Base-by-base conservation (phyloP, 2,329 filamentous ascomycete genomes). In the Penicillium sp. region DNA sequence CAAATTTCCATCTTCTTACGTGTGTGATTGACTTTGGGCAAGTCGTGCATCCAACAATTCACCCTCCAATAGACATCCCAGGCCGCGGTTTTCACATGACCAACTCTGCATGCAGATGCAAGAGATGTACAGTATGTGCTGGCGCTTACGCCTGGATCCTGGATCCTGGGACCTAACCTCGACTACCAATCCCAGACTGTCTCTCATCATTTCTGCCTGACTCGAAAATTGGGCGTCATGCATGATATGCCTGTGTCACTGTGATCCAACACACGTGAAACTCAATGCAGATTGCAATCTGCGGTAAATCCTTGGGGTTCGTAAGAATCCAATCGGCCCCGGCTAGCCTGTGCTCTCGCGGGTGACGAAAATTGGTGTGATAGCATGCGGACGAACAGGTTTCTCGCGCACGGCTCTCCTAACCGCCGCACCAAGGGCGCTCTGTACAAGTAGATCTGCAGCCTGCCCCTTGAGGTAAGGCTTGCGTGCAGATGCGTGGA, bases 31-130 rank as follows among this genome's bases (percentile, higher is more conserved):
- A 31, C 42, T 44, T 44, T 31, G 34, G 34, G 34, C 34, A 44
- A 27, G 22, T 44, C 42, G 22, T 44, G 22, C 42, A 27, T 31
- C 32, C 32, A 11, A 40, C 31, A 32, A 29, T 38, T 21, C 11
- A 56, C 36, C 18, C 14, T 34, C 34, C 53, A 36, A 43, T 39
- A 32, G 24, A 24, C 44, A 55, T 34, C 43, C 40, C 31, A 47
- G 53, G 52, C 39, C 38, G 58, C 52, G 51, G 43, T 39, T 7
- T 54, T 68, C 68, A 71, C 68, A 71, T 71, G 68, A 71, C 67
- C 60, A 40, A 59, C 57, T 68, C 67, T 71, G 68, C 68, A 71
- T 71, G 68, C 65, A 67, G 51, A 58, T 62, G 63, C 66, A 68
- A 60, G 66, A 70, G 65, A 67, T 60, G 45, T 32, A 18, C 18